Evolutionary conservation across 441 rosid genomes (phyloP).

Genomic region (Adansonia madagascariensis): DNA sequence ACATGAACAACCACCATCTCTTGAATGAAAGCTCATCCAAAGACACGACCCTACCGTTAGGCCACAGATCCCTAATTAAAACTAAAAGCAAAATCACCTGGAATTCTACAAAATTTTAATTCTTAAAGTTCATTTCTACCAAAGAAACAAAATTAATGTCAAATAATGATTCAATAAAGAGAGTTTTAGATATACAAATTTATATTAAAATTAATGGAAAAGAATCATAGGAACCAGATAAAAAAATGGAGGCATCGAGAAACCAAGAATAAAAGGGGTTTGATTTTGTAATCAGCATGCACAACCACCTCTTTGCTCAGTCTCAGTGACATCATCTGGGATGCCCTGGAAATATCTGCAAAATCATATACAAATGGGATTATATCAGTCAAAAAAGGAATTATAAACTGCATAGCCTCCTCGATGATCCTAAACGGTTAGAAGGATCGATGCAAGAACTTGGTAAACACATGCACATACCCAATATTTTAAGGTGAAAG

Average conservation of each 20-base stretch:
- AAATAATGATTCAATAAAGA: not conserved
- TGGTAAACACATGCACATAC: not conserved
- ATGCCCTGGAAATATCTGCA: constrained; percentile 91
- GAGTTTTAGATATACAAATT: constrained; percentile 14
- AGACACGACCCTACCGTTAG: not conserved
- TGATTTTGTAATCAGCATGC: constrained; percentile 58
- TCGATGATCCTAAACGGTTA: not conserved
- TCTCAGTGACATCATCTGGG: constrained; percentile 71
- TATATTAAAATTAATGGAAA: not conserved
- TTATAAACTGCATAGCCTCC: not conserved
- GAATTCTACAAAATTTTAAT: constrained; percentile 3
- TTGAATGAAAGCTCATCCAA: not conserved
- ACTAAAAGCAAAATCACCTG: not conserved
- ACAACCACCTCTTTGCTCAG: constrained; percentile 86
- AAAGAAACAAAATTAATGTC: not conserved
- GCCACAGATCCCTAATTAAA: not conserved
- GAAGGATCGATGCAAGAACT: not conserved
- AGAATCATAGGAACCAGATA: not conserved
- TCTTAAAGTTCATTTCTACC: constrained; percentile 14
- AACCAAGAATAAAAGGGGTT: constrained; percentile 13
- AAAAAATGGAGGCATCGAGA: constrained; percentile 27
- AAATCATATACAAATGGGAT: constrained; percentile 7
- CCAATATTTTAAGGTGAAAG: not conserved
- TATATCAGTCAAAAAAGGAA: too few species aligned
- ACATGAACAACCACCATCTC: not conserved